A percentile compares a stretch with the other conserved stretches of the same genome.
Evolutionary conservation across 1,139 yeast species (phyloP).

Genomic region (Suhomyces taliae): DNA sequence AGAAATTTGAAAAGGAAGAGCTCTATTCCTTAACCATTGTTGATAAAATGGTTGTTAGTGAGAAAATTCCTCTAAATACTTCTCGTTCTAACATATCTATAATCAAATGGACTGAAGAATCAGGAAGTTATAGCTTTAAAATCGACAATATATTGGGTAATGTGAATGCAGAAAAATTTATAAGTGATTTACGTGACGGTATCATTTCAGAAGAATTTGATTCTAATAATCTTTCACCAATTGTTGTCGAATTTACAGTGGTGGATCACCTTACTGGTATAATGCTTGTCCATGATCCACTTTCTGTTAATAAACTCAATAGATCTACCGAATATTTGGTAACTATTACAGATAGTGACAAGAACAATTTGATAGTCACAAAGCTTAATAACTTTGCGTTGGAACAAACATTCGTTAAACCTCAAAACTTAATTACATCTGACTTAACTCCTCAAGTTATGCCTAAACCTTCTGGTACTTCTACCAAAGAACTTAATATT

Average conservation of each 20-base stretch:
- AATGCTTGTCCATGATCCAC: not conserved
- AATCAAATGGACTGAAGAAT: not conserved
- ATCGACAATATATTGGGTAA: not conserved
- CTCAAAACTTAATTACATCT: too few relatives aligned
- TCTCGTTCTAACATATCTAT: not conserved
- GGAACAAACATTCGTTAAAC: not conserved
- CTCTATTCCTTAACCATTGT: not conserved
- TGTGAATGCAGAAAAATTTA: not conserved
- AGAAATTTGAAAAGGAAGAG: not conserved
- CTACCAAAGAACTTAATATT: not conserved
- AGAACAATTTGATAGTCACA: not conserved
- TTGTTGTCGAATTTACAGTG: too few relatives aligned
- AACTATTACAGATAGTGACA: not conserved
- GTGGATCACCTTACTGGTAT: not conserved
- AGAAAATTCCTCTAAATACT: not conserved
- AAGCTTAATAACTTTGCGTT: not conserved
- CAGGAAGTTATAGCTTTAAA: not conserved
- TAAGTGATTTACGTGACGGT: not conserved
- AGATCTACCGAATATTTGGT: conserved; percentile 1
- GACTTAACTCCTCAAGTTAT: too few relatives aligned
- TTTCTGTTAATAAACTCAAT: not conserved
- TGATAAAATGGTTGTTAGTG: not conserved
- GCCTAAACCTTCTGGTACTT: not conserved
- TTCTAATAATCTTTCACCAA: not conserved
- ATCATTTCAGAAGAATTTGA: not conserved